Base-by-base conservation (phyloP, 1,284 basidiomycete species). In the Pseudozyma hubeiensis region DNA sequence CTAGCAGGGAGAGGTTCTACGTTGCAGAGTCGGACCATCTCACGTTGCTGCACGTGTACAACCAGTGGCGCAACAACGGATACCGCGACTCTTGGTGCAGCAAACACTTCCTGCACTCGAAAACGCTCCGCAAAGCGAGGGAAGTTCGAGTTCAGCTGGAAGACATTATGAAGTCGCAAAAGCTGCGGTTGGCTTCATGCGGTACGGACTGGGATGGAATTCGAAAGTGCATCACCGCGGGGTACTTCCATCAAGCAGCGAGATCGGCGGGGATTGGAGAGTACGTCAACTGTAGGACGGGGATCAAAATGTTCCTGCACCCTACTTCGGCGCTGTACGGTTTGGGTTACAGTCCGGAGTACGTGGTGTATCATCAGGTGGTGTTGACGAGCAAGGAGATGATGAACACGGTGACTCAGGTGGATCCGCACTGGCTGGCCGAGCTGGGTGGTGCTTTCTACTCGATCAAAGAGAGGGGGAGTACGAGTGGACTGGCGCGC, bases 191-290 rank as follows among this genome's bases (percentile, higher is more conserved):
- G 17, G 88, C 93, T 69, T 93, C 93, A 5, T 92, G 91, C 49
- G 94, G 94, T 3, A 98, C 94, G 0, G 95, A 99, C 85, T 99
- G 95, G 87, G 97, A 99, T 82, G 86, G 95, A 19, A 89, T 99
- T 77, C 94, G 96, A 82, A 99, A 97, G 89, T 94, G 94, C 24
- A 98, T 99, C 79, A 91, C 94, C 47, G 93, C 95, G 14, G 97
- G 96, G 29, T 99, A 98, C 87, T 99, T 99, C 89, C 97, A 99
- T 85, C 97, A 99, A 86, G 95, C 97, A 0, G 96, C 96, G 9
- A 88, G 94, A 72, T 95, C 97, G 43, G 99, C 98, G 87, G 96
- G 96, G 83, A 97, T 99, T 67, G 97, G 96, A 70, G 97, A 99
- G 86, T 99, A 97, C 85, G 93, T 96, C 66, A 97, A 99, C 85